Evolutionary conservation across 805 yeast genomes (phyloP), one percentile per base, ranked within the genome.

Genomic region (Torulaspora microellipsoides): DNA sequence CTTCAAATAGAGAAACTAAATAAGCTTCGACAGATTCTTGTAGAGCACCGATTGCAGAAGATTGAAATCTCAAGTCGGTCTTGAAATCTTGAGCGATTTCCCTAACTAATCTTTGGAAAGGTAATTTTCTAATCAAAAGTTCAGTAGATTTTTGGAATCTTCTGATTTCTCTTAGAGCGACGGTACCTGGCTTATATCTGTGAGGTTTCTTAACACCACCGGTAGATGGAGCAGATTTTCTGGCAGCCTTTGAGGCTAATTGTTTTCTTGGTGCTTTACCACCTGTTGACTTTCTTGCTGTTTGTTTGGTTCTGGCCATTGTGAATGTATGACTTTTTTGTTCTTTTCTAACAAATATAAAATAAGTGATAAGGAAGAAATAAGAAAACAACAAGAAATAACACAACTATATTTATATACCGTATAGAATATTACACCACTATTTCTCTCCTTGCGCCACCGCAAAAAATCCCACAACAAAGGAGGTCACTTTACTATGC

Each of bases 21-120:
- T 89, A 93, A 63, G 97, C 97, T 77, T 91, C 99, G 51, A 91
- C 96, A 51, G 98, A 90, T 75, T 93, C 99, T 72, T 91, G 99
- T 62, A 91, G 76, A 58, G 99, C 99, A 73, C 95, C 90, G 55
- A 91, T 85, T 55, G 99, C 99, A 54, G 95, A 85, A 44, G 96
- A 85, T 72, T 91, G 97, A 83, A 93, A 91, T 78, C 96, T 83
- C 71, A 89, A 79, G 66, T 85, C 95, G 59, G 91, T 81, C 77
- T 83, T 85, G 80, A 85, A 85, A 68, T 89, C 96, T 71, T 85
- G 91, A 53, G 96, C 95, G 54, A 91, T 87, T 72, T 90, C 96
- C 70, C 96, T 80, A 45, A 90, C 96, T 66, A 90, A 78, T 78
- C 97, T 83, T 70, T 91, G 96, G 84, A 91, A 91, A 46, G 98